Evolutionary conservation across 306 rosid species (phyloP), one percentile per base, ranked within the genome.

Genomic region (Rosa lucieae): DNA sequence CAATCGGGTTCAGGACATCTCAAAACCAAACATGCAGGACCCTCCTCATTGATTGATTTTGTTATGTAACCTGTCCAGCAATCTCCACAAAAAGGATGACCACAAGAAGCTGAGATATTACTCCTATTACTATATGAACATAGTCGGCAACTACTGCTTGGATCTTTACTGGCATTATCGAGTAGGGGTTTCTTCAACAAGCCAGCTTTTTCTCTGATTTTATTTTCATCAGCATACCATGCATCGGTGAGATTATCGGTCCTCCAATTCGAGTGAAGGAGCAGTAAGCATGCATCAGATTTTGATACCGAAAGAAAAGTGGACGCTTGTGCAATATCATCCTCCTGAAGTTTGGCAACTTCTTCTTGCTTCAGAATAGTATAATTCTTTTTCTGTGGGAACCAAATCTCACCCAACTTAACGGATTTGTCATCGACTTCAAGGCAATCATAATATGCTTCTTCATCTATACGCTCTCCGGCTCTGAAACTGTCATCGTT

Each of bases 41-140:
- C 43, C 1, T 29, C 44, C 20, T 49, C 11, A 61, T 61, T 61
- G 61, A 49, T 72, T 53, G 43, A 29, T 72, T 10, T 15, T 18
- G 14, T 49, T 15, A 72, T 29, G 43, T 49, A 49, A 32, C 5
- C 8, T 3, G 8, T 23, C 75, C 62, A 72, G 46, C 44, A 72
- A 26, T 72, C 75, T 72, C 75, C 44, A 49, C 26, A 72, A 32
- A 49, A 48, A 7, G 44, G 44, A 32, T 72, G 61, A 18, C 62
- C 75, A 17, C 44, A 72, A 26, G 10, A 35, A 8, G 8, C 75
- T 3, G 61, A 71, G 26, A 59, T 21, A 58, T 21, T 58, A 59
- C 6, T 23, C 8, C 6, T 48, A 20, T 6, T 59, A 9, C 37
- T 5, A 10, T 15, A 44, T 3, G 29, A 71, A 29, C 75, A 71